Percentiles rank a stretch among this genome's conserved stretches.
phyloP scores from a whole-genome alignment of 1,139 yeast genomes.

The Debaryomyces robertsiae region DNA sequence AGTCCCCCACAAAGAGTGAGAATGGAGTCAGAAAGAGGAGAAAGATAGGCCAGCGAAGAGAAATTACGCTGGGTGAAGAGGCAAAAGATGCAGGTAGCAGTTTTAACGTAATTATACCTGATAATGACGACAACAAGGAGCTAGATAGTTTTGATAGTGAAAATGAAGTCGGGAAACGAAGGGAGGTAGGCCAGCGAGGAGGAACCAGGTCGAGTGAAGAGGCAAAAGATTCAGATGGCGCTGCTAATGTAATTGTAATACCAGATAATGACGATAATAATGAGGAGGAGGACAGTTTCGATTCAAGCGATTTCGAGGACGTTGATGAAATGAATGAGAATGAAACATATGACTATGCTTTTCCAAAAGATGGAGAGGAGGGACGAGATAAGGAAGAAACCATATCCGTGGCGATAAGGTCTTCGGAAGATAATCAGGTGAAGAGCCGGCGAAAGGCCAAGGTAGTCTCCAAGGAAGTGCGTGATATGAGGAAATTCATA shows the following conservation, averaged over 20 bases:
- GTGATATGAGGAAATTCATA: constrained; percentile 49
- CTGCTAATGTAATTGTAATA: constrained; percentile 8
- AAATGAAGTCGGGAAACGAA: constrained; percentile 5
- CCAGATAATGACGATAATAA: constrained; percentile 16
- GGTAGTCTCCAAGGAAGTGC: constrained; percentile 56
- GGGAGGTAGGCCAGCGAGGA: constrained; percentile 7
- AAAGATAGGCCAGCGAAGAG: constrained; percentile 6
- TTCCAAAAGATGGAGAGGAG: constrained; percentile 32
- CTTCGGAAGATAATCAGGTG: constrained; percentile 13
- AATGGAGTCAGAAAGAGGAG: constrained; percentile 8
- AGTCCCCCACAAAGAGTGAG: constrained; percentile 2
- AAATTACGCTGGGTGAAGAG: too few species aligned
- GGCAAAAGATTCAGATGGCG: too few species aligned
- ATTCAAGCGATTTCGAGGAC: constrained; percentile 38
- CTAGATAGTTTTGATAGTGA: constrained; percentile 9
- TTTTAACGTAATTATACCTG: too few species aligned
- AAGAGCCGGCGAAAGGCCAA: constrained; percentile 27
- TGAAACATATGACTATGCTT: constrained; percentile 15
- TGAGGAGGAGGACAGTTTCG: constrained; percentile 24
- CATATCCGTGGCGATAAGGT: constrained; percentile 21
- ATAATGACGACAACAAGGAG: neutral
- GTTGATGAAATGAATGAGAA: constrained; percentile 22
- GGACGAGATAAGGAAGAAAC: constrained; percentile 15
- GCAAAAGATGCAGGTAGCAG: too few species aligned
- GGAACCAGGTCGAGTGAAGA: too few species aligned